Conservation (phyloP, 108 stramenopile species). For the Skeletonema potamos region DNA sequence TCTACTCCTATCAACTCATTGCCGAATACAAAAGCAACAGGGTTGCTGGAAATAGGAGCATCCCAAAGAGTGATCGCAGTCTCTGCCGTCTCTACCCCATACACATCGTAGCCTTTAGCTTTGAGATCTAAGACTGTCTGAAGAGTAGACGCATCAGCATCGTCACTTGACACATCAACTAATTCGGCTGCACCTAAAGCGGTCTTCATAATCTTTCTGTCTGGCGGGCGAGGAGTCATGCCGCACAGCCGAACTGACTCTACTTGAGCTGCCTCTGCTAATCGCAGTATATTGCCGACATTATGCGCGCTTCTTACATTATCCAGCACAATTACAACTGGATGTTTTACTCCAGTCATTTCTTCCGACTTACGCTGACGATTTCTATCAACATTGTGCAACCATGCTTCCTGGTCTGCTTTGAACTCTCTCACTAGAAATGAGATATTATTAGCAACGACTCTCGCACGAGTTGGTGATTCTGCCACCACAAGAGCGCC, state of each 20-base stretch:
- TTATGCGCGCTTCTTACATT: constrained; percentile 58
- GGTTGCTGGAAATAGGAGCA: constrained; percentile 24
- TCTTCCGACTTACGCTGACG: not conserved
- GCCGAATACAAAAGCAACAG: constrained; percentile 55
- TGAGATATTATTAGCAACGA: constrained; percentile 59
- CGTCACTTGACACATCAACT: constrained; percentile 32
- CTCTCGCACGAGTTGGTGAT: constrained; percentile 48
- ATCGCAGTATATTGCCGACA: constrained; percentile 55
- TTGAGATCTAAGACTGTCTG: constrained; percentile 50
- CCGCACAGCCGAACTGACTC: constrained; percentile 52
- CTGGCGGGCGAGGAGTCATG: constrained; percentile 58
- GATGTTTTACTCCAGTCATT: constrained; percentile 5
- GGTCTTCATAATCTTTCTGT: constrained; percentile 56
- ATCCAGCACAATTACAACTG: constrained; percentile 52
- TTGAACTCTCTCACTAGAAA: constrained; percentile 50
- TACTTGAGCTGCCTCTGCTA: constrained; percentile 49
- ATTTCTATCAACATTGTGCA: constrained; percentile 55
- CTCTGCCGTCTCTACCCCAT: constrained; percentile 53
- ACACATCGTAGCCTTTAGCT: constrained; percentile 38
- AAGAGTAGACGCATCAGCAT: constrained; percentile 36
- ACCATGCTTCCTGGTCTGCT: constrained; percentile 55
- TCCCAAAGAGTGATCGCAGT: constrained; percentile 51
- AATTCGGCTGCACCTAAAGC: constrained; percentile 56
- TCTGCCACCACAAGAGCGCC: constrained; percentile 59
- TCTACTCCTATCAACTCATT: constrained; percentile 63